A percentile compares a stretch with the other conserved stretches of the same genome.
Evolutionary conservation across 805 yeast genomes (phyloP).

Genomic region (Myxozyma neotropica): DNA sequence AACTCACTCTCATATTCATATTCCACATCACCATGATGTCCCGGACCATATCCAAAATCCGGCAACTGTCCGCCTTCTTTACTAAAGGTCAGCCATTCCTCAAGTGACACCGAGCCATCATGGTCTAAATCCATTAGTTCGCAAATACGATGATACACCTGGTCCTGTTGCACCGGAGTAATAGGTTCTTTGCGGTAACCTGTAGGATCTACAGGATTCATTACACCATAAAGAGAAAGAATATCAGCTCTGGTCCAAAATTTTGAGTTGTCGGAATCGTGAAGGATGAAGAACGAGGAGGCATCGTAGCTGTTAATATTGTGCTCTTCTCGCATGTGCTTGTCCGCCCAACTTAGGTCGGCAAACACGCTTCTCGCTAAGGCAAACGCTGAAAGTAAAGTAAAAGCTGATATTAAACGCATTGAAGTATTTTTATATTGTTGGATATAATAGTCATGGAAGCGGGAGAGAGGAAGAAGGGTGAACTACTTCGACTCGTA

Average conservation of each 20-base stretch:
- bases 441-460: no score
- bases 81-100: constrained; percentile 70
- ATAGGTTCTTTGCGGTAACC: constrained; percentile 48
- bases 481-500: background rate
- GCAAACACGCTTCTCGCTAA: background rate
- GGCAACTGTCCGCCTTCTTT: constrained; percentile 73
- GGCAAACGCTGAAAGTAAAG: background rate
- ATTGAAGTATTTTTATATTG: background rate
- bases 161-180: constrained; percentile 54
- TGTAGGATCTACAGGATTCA: constrained; percentile 46
- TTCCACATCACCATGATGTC: constrained; percentile 93
- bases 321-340: constrained; percentile 94
- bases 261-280: constrained; percentile 59
- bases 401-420: background rate
- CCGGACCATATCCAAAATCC: constrained; percentile 90
- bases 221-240: constrained; percentile 76
- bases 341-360: constrained; percentile 61
- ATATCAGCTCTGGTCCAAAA: constrained; percentile 70
- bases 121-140: constrained; percentile 62
- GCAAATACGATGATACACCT: constrained; percentile 60
- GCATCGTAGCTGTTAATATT: constrained; percentile 73
- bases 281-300: constrained; percentile 74
- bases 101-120: constrained; percentile 64
- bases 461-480: background rate
- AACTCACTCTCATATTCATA: constrained; percentile 73